Percentiles rank a stretch among this genome's conserved stretches.
phyloP scores from a whole-genome alignment of 768 basidiomycete genomes.

The Boletus insuetus region DNA sequence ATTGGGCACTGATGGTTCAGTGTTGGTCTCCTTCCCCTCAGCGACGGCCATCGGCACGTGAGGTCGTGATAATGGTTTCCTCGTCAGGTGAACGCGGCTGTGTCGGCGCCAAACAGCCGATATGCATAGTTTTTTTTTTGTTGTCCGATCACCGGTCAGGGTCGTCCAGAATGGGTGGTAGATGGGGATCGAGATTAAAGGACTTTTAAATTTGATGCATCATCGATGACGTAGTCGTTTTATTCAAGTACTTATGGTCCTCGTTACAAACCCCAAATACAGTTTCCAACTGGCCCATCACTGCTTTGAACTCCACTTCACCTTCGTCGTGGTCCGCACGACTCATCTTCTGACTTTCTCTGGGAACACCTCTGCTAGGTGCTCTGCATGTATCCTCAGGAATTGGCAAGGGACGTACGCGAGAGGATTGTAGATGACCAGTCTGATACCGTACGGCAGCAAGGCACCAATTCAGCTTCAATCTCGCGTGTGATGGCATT shows the following conservation, averaged over 20 bases:
- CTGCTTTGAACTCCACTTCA: too few species aligned
- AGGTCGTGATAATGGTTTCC: background rate
- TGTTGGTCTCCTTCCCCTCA: background rate
- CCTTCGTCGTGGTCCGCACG: too few species aligned
- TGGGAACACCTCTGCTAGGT: too few species aligned
- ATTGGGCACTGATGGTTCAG: constrained; percentile 1
- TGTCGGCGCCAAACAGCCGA: background rate
- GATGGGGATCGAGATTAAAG: too few species aligned
- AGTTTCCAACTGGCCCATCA: too few species aligned
- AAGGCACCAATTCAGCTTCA: constrained; percentile 51
- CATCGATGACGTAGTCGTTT: too few species aligned
- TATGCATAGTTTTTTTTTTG: background rate
- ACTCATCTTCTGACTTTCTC: too few species aligned
- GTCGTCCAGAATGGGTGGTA: too few species aligned
- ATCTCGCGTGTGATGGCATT: constrained; percentile 48
- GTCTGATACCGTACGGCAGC: constrained; percentile 53
- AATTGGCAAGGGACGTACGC: constrained; percentile 32
- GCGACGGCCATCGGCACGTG: background rate
- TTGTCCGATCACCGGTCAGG: too few species aligned
- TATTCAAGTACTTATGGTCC: too few species aligned
- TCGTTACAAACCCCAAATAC: too few species aligned
- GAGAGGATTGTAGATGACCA: constrained; percentile 57
- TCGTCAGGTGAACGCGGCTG: background rate
- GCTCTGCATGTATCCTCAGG: background rate
- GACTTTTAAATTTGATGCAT: too few species aligned